Conservation (phyloP, 345 rosid genomes). For the Ceriops zippeliana region DNA sequence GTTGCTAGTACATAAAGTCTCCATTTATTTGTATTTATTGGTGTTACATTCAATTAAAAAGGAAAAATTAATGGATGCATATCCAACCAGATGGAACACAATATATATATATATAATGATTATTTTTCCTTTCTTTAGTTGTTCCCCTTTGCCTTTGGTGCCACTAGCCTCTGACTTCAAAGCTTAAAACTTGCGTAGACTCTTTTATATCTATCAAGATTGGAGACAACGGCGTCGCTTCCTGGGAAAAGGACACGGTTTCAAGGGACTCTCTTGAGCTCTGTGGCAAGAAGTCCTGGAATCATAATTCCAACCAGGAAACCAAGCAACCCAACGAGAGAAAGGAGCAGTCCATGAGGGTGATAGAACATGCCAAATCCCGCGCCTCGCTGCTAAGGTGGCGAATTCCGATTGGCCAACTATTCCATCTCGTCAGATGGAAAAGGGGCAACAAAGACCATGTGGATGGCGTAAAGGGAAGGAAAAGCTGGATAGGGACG, state of each 20-base stretch:
- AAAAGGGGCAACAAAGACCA: slow-evolving; percentile 51
- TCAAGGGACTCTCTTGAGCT: slow-evolving; percentile 54
- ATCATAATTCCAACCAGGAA: slow-evolving; percentile 17
- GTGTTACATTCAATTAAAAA: not conserved
- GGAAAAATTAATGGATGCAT: not conserved
- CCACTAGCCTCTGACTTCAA: not conserved
- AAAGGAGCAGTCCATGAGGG: slow-evolving; percentile 32
- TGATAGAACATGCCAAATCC: slow-evolving; percentile 63
- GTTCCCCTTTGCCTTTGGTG: not conserved
- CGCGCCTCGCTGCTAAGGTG: slow-evolving; percentile 62
- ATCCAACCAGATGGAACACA: not conserved
- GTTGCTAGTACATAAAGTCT: not conserved
- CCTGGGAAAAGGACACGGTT: slow-evolving; percentile 74
- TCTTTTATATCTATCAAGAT: slow-evolving; percentile 93
- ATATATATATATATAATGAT: not conserved
- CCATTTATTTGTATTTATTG: slow-evolving; percentile 3
- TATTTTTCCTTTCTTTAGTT: not conserved
- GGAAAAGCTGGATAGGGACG: slow-evolving; percentile 79
- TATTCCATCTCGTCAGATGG: slow-evolving; percentile 72
- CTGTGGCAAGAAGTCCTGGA: slow-evolving; percentile 40
- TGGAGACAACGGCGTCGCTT: slow-evolving; percentile 75
- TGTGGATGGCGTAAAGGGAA: slow-evolving; percentile 64
- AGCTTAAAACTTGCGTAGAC: slow-evolving; percentile 39
- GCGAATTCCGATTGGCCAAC: slow-evolving; percentile 80
- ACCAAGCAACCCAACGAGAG: slow-evolving; percentile 11